These are phyloP conservation scores for Debaryomyces coudertii DNA, from an alignment of 1,139 yeast species.

Conservation along the genomic window DNA sequence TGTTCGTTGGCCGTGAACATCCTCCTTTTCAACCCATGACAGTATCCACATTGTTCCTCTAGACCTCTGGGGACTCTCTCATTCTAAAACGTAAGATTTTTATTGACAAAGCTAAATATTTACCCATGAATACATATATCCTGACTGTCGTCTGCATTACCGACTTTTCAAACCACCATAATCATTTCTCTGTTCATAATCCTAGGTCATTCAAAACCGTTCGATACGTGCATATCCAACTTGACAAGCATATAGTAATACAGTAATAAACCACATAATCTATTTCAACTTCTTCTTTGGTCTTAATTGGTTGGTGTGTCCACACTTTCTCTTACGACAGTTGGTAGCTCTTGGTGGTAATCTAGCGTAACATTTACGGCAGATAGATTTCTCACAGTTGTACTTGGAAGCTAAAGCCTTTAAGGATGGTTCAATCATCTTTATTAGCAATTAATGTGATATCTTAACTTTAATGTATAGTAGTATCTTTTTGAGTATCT, in stretches of 20 bases:
- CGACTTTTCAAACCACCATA: conserved; percentile 3
- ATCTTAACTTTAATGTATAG: conserved; percentile 6
- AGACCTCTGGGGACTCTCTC: not conserved
- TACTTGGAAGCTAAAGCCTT: conserved; percentile 98
- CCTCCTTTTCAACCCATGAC: not conserved
- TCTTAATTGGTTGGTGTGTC: conserved; percentile 99
- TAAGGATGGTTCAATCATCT: conserved; percentile 97
- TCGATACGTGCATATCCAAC: not conserved
- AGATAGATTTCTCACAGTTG: conserved; percentile 99
- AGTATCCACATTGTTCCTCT: not conserved
- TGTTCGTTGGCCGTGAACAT: not conserved
- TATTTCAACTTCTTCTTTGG: conserved; percentile 99
- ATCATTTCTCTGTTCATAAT: not conserved
- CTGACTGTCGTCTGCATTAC: conserved; percentile 1
- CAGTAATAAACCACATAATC: conserved; percentile 21
- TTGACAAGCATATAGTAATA: conserved; percentile 2
- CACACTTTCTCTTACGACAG: conserved; percentile 99
- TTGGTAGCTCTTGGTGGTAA: conserved; percentile 99
- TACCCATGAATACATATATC: conserved; percentile 4
- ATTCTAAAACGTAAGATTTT: conserved; percentile 10
- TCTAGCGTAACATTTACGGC: conserved; percentile 99
- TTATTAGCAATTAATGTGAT: conserved; percentile 17
- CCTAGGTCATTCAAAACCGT: not conserved
- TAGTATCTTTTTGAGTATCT: not conserved
- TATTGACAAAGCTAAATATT: conserved; percentile 11